phyloP scores from a whole-genome alignment of 2,329 filamentous ascomycete species.

The Tolypocladium ophioglossoides region DNA sequence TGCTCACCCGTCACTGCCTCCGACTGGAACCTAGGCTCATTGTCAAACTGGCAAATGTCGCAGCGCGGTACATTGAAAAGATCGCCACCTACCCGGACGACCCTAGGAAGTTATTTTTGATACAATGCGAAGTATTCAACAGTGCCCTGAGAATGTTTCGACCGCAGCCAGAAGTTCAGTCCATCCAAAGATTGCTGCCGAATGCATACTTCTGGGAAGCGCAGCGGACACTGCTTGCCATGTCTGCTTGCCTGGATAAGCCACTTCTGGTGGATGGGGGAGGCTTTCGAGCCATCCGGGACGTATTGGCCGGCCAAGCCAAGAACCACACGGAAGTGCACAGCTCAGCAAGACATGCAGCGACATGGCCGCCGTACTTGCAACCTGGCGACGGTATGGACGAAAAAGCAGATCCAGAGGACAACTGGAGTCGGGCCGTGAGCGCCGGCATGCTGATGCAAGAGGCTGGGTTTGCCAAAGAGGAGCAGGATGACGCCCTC shows the following conservation, averaged over 20 bases:
- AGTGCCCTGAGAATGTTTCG: slow-evolving; percentile 14
- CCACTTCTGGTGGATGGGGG: slow-evolving; percentile 38
- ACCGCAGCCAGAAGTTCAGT: slow-evolving; percentile 12
- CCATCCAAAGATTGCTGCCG: slow-evolving; percentile 13
- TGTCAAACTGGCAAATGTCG: slow-evolving; percentile 16
- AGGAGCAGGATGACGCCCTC: slow-evolving; percentile 35
- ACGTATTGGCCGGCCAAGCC: slow-evolving; percentile 40
- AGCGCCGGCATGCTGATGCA: slow-evolving; percentile 42
- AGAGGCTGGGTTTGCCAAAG: slow-evolving; percentile 43
- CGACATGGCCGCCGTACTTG: slow-evolving; percentile 52
- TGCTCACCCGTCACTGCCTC: slow-evolving; percentile 19
- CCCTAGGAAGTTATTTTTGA: slow-evolving; percentile 12
- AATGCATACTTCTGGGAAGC: slow-evolving; percentile 40
- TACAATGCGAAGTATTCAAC: slow-evolving; percentile 22
- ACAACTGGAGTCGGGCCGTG: slow-evolving; percentile 42
- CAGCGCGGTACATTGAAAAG: slow-evolving; percentile 15
- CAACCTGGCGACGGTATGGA: slow-evolving; percentile 48
- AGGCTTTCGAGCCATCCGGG: slow-evolving; percentile 44
- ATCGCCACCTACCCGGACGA: slow-evolving; percentile 6
- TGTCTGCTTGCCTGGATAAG: slow-evolving; percentile 36
- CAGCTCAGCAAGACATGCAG: slow-evolving; percentile 35
- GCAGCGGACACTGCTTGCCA: slow-evolving; percentile 40
- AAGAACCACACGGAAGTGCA: slow-evolving; percentile 41
- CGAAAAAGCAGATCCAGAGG: slow-evolving; percentile 37
- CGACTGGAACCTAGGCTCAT: slow-evolving; percentile 22